Conservation (phyloP, 345 rosid species). For the Viola odorata region DNA sequence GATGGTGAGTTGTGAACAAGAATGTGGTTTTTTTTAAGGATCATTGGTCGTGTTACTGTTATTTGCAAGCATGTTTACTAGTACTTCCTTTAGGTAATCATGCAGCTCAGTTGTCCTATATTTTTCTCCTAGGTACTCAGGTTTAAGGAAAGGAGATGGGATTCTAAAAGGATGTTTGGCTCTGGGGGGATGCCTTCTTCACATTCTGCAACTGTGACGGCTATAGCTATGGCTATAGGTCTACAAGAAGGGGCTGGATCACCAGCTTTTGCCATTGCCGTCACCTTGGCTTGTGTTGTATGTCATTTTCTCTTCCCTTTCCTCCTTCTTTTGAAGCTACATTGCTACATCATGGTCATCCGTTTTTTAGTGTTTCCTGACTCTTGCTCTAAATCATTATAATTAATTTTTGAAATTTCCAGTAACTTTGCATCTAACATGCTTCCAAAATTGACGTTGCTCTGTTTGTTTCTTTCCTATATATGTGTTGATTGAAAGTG, state of each 20-base stretch:
- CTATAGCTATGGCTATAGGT: conserved; percentile 76
- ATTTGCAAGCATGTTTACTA: no score
- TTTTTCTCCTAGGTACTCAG: conserved; percentile 50
- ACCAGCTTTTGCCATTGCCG: conserved; percentile 77
- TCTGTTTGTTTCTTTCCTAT: background rate
- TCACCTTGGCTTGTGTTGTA: conserved; percentile 84
- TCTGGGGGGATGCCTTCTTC: conserved; percentile 99
- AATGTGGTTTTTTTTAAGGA: no score
- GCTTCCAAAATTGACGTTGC: background rate
- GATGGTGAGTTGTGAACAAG: no score
- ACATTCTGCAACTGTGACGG: conserved; percentile 92
- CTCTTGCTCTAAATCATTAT: no score
- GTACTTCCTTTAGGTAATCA: background rate
- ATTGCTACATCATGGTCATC: no score
- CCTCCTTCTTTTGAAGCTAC: background rate
- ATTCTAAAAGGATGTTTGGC: conserved; percentile 69
- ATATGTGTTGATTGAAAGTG: no score
- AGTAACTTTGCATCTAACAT: no score
- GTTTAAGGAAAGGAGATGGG: conserved; percentile 96
- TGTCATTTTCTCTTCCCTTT: conserved; percentile 22
- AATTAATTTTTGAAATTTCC: no score
- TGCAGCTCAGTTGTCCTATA: background rate
- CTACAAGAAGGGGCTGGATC: conserved; percentile 71
- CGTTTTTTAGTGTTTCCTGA: no score
- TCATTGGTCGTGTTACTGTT: no score